Evolutionary conservation across 2,329 filamentous ascomycete genomes (phyloP), one percentile per base, ranked within the genome.

Genomic region (Penicillium brasilianum): DNA sequence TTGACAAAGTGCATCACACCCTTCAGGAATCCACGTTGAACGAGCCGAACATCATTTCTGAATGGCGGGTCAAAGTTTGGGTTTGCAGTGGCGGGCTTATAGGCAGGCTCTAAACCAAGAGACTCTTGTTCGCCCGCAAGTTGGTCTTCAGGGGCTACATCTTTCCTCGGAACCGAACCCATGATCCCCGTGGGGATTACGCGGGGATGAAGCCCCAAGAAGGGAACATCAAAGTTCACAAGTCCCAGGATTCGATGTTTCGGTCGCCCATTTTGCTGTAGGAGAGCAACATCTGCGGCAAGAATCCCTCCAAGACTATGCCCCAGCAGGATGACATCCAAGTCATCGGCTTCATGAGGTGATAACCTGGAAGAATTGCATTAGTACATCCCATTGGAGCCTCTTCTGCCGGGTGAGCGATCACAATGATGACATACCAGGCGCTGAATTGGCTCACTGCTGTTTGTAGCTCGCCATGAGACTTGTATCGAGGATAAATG

Each of bases 221-320:
- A 92, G 0, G 93, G 93, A 0, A 91, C 90, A 76, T 97, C 93
- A 52, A 96, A 89, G 58, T 90, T 91, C 58, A 97, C 82, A 4
- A 88, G 88, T 0, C 93, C 93, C 32, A 97, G 77, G 43, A 97
- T 90, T 10, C 87, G 85, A 78, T 96, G 91, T 64, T 87, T 88
- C 2, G 51, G 39, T 32, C 52, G 46, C 5, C 37, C 60, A 2
- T 61, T 34, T 37, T 39, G 50, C 41, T 77, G 69, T 13, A 90
- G 84, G 48, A 96, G 80, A 2, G 87, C 87, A 28, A 96, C 85
- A 69, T 97, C 93, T 1, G 91, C 91, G 28, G 90, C 87, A 28
- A 97, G 77, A 25, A 97, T 82, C 1, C 93, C 93, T 16, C 93
- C 93, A 87, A 97, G 94, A 44, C 91, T 96, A 75, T 97, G 93